phyloP scores from a whole-genome alignment of 1,139 yeast genomes.

The Schizosaccharomyces versatilis region DNA sequence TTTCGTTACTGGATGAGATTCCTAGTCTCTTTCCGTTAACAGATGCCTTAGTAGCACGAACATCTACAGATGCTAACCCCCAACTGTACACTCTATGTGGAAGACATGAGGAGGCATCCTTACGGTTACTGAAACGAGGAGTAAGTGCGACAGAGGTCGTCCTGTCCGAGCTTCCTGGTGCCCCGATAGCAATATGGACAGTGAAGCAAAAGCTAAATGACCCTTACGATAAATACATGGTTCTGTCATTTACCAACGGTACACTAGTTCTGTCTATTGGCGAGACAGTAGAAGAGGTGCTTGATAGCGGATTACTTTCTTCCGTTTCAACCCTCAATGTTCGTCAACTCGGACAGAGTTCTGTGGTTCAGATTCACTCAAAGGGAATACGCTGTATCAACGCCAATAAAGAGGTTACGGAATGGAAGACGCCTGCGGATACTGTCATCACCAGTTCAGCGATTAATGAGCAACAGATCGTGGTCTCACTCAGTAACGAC shows the following conservation, averaged over 20 bases:
- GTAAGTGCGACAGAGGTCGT: constrained; percentile 40
- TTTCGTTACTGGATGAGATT: constrained; percentile 34
- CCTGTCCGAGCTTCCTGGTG: constrained; percentile 46
- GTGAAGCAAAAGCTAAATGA: constrained; percentile 28
- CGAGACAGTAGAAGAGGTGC: constrained; percentile 57
- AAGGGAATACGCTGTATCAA: constrained; percentile 51
- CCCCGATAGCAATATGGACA: constrained; percentile 41
- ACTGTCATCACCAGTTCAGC: constrained; percentile 38
- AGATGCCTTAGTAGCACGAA: constrained; percentile 25
- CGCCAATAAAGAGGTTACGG: constrained; percentile 23
- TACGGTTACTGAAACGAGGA: constrained; percentile 38
- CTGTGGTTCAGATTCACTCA: constrained; percentile 51
- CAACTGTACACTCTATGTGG: constrained; percentile 23
- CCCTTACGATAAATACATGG: constrained; percentile 37
- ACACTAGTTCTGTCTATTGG: constrained; percentile 60
- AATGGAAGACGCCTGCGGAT: constrained; percentile 79
- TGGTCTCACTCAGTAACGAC: constrained; percentile 46
- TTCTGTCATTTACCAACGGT: constrained; percentile 42
- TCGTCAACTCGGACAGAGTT: constrained; percentile 41
- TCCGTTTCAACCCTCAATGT: constrained; percentile 45
- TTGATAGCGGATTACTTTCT: constrained; percentile 37
- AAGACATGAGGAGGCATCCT: constrained; percentile 24
- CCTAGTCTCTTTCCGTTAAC: constrained; percentile 38
- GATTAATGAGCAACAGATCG: constrained; percentile 45
- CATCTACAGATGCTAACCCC: constrained; percentile 19